Base-by-base conservation (phyloP, 345 rosid species). In the Lepidium africanum region DNA sequence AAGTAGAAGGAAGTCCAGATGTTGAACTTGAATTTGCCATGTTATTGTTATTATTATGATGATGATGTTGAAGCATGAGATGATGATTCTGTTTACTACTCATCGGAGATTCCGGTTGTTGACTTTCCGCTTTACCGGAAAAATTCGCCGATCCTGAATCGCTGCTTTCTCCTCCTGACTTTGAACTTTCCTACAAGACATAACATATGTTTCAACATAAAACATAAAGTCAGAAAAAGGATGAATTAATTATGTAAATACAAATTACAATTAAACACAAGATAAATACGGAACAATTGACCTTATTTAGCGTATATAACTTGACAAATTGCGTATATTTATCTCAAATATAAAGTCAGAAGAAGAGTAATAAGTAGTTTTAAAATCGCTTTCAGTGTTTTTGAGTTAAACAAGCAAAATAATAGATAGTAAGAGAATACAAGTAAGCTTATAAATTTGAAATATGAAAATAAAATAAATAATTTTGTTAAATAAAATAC, bases 91-190 rank as follows among this genome's bases (percentile, higher is more conserved):
- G 89, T 69, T 69, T 83, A 71, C 23, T 64, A 66, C 89, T 87
- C 46, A 88, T 80, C 1, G 99, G 95, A 65, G 99, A 90, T 71
- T 93, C 99, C 15, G 89, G 83, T 39, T 85, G 89, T 56, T 76
- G 90, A 21, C 82, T 79, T 51, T 90, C 96, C 56, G 79, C 84
- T 78, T 84, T 83, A 79, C 92, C 80, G 76, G 98, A 83, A 37
- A 82, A 71, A 38, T 82, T 83, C 13, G 85, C 99, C 62, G 99
- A 94, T 56, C 96, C 99, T 54, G 99, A 88, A 57, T 91, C 97
- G 13, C 85, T 76, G 81, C 89, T 91, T 69, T 85, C 96, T 4
- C 79, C 96, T 55, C 84, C 91, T 37, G 97, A 85, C 79, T 70
- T 94, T 10, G 99, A 81, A 79, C 87, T 94, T 80, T 88, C 96